Conservation (phyloP, 2,329 filamentous ascomycete genomes). For the Arthrinium puccinioides region DNA sequence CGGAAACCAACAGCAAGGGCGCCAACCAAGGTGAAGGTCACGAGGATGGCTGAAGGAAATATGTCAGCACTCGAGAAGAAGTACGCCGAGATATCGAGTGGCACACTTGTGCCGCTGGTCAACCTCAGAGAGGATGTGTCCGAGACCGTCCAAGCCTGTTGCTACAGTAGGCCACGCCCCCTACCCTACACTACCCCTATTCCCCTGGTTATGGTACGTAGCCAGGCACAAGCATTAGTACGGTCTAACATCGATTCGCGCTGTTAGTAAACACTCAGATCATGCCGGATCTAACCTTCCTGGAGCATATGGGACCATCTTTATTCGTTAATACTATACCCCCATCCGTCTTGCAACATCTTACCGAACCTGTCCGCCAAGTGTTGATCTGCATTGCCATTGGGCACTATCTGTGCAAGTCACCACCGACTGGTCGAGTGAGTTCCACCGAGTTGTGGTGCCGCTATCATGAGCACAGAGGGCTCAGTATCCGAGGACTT, state of each 20-base stretch:
- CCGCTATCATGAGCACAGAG: constrained; percentile 5
- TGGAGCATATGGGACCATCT: constrained; percentile 8
- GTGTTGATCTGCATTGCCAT: constrained; percentile 14
- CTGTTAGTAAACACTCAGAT: constrained; percentile 22
- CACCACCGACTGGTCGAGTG: neutral
- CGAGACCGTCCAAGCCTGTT: neutral
- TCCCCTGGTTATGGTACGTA: neutral
- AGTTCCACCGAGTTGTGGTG: neutral
- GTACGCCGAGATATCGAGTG: neutral
- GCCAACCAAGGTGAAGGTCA: constrained; percentile 1
- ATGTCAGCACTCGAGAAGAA: neutral
- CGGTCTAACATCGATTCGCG: neutral
- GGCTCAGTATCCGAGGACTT: neutral
- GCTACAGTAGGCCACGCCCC: neutral
- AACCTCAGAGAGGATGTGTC: constrained; percentile 1
- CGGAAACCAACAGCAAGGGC: constrained; percentile 6
- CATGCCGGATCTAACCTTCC: constrained; percentile 14
- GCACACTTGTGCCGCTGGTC: neutral
- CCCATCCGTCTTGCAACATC: constrained; percentile 3
- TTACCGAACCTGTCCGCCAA: constrained; percentile 10
- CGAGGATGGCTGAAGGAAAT: neutral
- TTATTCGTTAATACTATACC: constrained; percentile 6
- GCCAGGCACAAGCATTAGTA: no score
- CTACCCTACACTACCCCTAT: neutral
- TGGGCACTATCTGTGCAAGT: constrained; percentile 10